phyloP scores from a whole-genome alignment of 2,329 filamentous ascomycete species.

The Coniochaeta pulveracea region DNA sequence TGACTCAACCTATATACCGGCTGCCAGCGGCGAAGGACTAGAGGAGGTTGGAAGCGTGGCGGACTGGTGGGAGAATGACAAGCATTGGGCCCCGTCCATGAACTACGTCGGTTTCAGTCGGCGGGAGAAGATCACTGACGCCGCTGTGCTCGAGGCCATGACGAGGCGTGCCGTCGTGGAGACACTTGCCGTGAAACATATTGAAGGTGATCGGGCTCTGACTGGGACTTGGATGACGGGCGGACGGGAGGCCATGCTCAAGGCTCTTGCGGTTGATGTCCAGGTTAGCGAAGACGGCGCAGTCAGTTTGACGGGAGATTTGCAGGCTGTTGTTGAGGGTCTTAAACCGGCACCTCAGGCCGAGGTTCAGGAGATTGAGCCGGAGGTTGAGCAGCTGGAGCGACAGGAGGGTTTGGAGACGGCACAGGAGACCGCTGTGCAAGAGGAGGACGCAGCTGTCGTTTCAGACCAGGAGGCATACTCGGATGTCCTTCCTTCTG shows the following conservation, averaged over 20 bases:
- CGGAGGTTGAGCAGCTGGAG: not conserved
- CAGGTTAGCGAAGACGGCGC: slow-evolving; percentile 25
- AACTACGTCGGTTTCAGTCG: slow-evolving; percentile 31
- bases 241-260: slow-evolving; percentile 20
- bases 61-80: slow-evolving; percentile 42
- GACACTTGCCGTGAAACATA: slow-evolving; percentile 31
- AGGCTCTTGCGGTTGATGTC: slow-evolving; percentile 24
- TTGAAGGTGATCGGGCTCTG: not conserved
- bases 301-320: slow-evolving; percentile 26
- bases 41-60: slow-evolving; percentile 33
- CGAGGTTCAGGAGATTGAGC: not conserved
- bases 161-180: slow-evolving; percentile 41
- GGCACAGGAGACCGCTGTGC: no score
- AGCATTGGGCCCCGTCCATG: slow-evolving; percentile 37
- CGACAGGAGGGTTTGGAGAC: no score
- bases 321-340: slow-evolving; percentile 7
- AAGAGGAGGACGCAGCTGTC: slow-evolving; percentile 2
- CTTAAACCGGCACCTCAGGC: slow-evolving; percentile 8
- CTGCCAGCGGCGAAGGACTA: slow-evolving; percentile 30
- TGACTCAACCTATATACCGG: slow-evolving; percentile 33
- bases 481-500: slow-evolving; percentile 17
- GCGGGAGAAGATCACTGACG: slow-evolving; percentile 27
- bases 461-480: no score
- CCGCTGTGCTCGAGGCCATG: slow-evolving; percentile 32
- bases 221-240: slow-evolving; percentile 16